Base-by-base conservation (phyloP, 345 rosid genomes). In the Diplotaxis tenuifolia region DNA sequence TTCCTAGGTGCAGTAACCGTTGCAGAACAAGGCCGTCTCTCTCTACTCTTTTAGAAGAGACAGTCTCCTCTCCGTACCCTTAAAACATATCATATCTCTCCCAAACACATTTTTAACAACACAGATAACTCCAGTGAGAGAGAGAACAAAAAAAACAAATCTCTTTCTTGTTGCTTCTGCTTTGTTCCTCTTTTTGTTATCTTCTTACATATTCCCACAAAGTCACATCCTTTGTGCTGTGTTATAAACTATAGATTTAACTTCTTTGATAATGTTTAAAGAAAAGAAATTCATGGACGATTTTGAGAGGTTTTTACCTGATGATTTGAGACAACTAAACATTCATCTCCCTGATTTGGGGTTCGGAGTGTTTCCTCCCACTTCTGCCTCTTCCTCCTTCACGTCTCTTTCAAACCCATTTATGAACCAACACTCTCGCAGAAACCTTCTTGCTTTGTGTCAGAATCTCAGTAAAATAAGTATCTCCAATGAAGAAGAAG, bases 381-480 rank as follows among this genome's bases (percentile, higher is more conserved):
- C 19, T 47, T 47, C 21, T 47, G 15, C 47, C 6, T 60, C 60
- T 0, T 4, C 32, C 34, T 11, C 19, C 31, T 55, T 56, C 32
- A 23, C 65, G 40, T 54, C 38, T 54, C 55, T 19, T 29, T 14
- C 57, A 32, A 21, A 65, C 56, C 62, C 81, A 31, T 63, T 70
- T 47, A n/a, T 59, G 22, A 70, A 75, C 68, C 79, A 74, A 19
- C 73, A 58, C 5, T 19, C 16, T 34, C 50, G 10, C n/a, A 36
- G 27, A 6, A 62, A 34, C 66, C 16, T 60, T 21, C 14, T 67
- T 54, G 77, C 82, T 62, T 80, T 87, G 72, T 75, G 70, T 65
- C 71, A 79, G 27, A 68, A 42, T 61, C 59, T 50, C 12, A 50
- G 23, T 50, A 18, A 18, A 18, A 50, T 50, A 23, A 3, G 23